Percentiles rank a stretch among this genome's conserved stretches.
Evolutionary conservation across 805 yeast genomes (phyloP).

Genomic region (Sungouiozyma intestinalis): DNA sequence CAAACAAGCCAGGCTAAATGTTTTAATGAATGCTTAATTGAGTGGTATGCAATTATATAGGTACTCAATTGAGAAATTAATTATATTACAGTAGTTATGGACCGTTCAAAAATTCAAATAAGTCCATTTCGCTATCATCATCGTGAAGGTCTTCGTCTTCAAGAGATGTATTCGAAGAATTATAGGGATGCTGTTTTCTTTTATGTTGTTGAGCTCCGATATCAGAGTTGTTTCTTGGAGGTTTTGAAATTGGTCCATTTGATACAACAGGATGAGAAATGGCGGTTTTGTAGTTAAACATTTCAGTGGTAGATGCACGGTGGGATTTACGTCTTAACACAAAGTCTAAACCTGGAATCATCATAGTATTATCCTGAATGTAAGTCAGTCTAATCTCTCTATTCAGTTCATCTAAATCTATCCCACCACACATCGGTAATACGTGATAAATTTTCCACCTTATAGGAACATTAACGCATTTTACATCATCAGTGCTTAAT

Average conservation of each 20-base stretch:
- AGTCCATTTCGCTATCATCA: constrained; percentile 14
- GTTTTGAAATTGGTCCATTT: neutral
- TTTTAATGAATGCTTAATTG: neutral
- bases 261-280: neutral
- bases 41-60: no score
- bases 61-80: neutral
- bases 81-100: neutral
- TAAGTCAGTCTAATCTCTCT: constrained; percentile 13
- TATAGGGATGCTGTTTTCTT: neutral
- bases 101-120: constrained; percentile 22
- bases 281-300: constrained; percentile 1
- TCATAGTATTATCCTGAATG: constrained; percentile 11
- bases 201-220: neutral
- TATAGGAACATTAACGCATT: constrained; percentile 10
- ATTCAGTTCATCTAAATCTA: constrained; percentile 27
- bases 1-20: neutral
- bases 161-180: neutral
- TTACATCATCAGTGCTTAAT: neutral
- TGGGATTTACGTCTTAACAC: constrained; percentile 6
- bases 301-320: neutral
- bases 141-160: neutral
- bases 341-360: constrained; percentile 18
- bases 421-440: constrained; percentile 24
- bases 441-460: constrained; percentile 20
- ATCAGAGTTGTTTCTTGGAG: constrained; percentile 3